These are phyloP conservation scores for Colletotrichum sp. DNA, from an alignment of 2,329 filamentous ascomycete genomes.

Conservation along the genomic window DNA sequence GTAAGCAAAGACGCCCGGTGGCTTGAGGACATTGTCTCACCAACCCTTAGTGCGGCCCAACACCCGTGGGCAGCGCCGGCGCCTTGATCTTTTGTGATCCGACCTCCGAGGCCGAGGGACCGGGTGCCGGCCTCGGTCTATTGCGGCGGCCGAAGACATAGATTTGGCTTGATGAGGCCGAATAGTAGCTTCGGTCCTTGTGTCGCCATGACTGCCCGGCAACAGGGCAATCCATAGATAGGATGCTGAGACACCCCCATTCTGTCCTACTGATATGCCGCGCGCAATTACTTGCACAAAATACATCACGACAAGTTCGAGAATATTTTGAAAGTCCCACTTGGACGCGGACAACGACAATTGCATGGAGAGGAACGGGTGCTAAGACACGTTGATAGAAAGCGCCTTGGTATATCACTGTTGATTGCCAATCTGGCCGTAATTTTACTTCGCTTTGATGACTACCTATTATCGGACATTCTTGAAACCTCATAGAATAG, in stretches of 20 bases:
- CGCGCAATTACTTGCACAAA: too few species aligned
- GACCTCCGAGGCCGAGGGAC: neutral
- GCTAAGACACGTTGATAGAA: too few species aligned
- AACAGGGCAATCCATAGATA: neutral
- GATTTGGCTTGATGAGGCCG: neutral
- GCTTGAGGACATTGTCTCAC: neutral
- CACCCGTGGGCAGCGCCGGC: neutral
- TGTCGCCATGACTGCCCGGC: neutral
- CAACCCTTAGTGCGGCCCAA: neutral
- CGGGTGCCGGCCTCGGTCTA: neutral
- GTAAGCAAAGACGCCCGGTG: neutral
- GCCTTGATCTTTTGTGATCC: neutral
- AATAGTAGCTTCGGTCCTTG: neutral
- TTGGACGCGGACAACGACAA: too few species aligned
- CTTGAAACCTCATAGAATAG: fast-evolving
- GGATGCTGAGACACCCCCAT: too few species aligned
- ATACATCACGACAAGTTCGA: fast-evolving
- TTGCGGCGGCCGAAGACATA: neutral
- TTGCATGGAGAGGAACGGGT: too few species aligned
- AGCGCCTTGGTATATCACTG: too few species aligned
- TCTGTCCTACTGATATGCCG: too few species aligned
- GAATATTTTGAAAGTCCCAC: neutral
- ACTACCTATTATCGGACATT: neutral
- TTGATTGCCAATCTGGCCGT: neutral
- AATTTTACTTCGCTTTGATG: neutral